Evolutionary conservation across 2,329 filamentous ascomycete genomes (phyloP).

Genomic region (Beauveria sp.): DNA sequence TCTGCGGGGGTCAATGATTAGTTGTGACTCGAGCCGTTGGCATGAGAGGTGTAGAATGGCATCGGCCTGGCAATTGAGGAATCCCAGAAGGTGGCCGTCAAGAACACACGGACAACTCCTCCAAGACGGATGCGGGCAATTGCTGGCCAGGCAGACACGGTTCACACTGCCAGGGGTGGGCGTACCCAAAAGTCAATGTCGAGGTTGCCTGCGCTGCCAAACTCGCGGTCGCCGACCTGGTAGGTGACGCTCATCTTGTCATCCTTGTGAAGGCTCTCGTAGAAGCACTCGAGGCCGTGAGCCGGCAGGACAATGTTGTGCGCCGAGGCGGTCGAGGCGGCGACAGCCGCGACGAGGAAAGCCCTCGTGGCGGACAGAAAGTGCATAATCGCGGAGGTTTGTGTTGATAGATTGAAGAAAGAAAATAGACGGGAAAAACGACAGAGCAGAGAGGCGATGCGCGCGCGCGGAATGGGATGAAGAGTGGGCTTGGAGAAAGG

Average conservation of each 20-base stretch:
- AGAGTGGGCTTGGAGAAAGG: not conserved
- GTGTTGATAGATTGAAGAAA: not conserved
- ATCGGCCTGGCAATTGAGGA: not conserved
- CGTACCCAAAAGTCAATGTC: slow-evolving; percentile 98
- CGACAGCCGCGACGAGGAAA: slow-evolving; percentile 32
- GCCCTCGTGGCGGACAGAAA: slow-evolving; percentile 37
- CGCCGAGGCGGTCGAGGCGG: slow-evolving; percentile 55
- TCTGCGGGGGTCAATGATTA: slow-evolving; percentile 34
- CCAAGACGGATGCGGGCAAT: not conserved
- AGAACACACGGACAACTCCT: not conserved
- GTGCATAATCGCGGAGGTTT: slow-evolving; percentile 28
- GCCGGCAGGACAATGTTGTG: slow-evolving; percentile 95
- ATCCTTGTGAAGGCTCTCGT: slow-evolving; percentile 84
- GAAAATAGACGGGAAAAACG: slow-evolving; percentile 4
- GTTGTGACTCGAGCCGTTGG: slow-evolving; percentile 3
- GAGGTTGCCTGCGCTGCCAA: slow-evolving; percentile 86
- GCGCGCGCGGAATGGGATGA: not conserved
- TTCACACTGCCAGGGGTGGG: not conserved
- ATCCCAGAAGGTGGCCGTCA: not conserved
- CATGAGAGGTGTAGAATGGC: not conserved
- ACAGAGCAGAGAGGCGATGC: not conserved
- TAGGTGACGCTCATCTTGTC: slow-evolving; percentile 99
- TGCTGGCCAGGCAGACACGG: not conserved
- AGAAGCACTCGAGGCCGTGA: slow-evolving; percentile 95
- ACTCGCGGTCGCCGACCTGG: slow-evolving; percentile 95